A percentile compares a stretch with the other conserved stretches of the same genome.
phyloP scores from a whole-genome alignment of 2,329 filamentous ascomycete genomes.

The Graphilbum fragrans region DNA sequence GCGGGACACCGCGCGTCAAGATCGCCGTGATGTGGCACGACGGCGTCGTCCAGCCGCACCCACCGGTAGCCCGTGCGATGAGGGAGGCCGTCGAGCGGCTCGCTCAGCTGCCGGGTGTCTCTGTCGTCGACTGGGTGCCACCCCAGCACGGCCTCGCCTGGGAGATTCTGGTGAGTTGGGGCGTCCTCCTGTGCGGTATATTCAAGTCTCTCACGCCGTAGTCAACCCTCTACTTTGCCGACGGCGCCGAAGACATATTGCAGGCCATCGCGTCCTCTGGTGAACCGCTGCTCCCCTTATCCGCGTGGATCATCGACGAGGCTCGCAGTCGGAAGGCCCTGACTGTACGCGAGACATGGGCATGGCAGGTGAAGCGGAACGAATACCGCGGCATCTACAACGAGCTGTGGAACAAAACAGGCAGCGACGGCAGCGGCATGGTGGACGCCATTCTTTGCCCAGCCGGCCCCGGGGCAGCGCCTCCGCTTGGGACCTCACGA shows the following conservation, averaged over 20 bases:
- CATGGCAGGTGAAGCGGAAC: neutral
- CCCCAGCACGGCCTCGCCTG: neutral
- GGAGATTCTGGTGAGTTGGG: neutral
- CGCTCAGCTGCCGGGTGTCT: constrained; percentile 37
- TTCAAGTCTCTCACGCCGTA: neutral
- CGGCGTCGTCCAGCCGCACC: constrained; percentile 38
- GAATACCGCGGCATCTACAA: neutral
- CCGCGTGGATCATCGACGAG: neutral
- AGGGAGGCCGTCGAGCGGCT: constrained; percentile 30
- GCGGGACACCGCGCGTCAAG: neutral
- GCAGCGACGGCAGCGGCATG: constrained; percentile 16
- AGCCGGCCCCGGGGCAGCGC: constrained; percentile 23
- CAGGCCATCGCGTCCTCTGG: neutral
- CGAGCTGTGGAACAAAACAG: neutral
- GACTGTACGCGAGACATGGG: neutral
- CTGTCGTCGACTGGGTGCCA: neutral
- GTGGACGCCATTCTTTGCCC: constrained; percentile 43
- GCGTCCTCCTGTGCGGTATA: neutral
- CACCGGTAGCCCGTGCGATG: constrained; percentile 44
- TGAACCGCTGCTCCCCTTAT: neutral
- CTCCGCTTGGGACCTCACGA: constrained; percentile 4
- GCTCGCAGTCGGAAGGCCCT: neutral
- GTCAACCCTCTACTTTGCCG: neutral
- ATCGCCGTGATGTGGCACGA: constrained; percentile 5
- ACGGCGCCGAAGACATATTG: neutral